These are phyloP conservation scores for Nothophytophthora sp. DNA, from an alignment of 352 stramenopile genomes.

Conservation along the genomic window DNA sequence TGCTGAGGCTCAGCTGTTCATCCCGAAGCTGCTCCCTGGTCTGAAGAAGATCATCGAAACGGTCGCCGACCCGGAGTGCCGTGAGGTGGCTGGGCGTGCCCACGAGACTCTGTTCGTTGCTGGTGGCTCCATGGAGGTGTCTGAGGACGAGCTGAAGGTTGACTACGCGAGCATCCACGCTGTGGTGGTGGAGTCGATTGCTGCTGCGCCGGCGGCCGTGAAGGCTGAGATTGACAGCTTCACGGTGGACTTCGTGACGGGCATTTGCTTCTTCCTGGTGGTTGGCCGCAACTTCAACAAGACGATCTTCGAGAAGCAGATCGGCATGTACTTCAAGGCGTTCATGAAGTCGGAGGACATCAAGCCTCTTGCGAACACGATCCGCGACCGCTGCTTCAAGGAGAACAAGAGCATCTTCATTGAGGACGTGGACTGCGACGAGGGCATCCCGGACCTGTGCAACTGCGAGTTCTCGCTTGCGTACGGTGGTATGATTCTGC, in stretches of 20 bases:
- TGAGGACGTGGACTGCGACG: conserved; percentile 97
- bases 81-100: conserved; percentile 94
- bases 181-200: conserved; percentile 81
- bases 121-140: conserved; percentile 93
- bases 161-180: conserved; percentile 85
- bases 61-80: conserved; percentile 97
- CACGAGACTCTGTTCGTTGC: conserved; percentile 94
- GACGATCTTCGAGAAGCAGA: conserved; percentile 93
- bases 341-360: conserved; percentile 68
- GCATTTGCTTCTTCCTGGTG: conserved; percentile 84
- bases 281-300: conserved; percentile 95
- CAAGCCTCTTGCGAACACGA: conserved; percentile 68
- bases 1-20: conserved; percentile 96
- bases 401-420: conserved; percentile 92
- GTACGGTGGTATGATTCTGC: conserved; percentile 92
- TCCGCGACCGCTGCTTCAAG: conserved; percentile 88
- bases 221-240: conserved; percentile 91
- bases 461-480: conserved; percentile 99
- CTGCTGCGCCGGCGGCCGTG: conserved; percentile 67
- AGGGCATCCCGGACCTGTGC: conserved; percentile 97
- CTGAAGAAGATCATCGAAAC: conserved; percentile 97
- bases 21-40: conserved; percentile 96
- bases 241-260: conserved; percentile 89
- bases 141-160: conserved; percentile 91
- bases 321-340: conserved; percentile 88